Percentiles rank a stretch among this genome's conserved stretches.
Evolutionary conservation across 768 basidiomycete genomes (phyloP).

Genomic region (Amylocystis lapponica): DNA sequence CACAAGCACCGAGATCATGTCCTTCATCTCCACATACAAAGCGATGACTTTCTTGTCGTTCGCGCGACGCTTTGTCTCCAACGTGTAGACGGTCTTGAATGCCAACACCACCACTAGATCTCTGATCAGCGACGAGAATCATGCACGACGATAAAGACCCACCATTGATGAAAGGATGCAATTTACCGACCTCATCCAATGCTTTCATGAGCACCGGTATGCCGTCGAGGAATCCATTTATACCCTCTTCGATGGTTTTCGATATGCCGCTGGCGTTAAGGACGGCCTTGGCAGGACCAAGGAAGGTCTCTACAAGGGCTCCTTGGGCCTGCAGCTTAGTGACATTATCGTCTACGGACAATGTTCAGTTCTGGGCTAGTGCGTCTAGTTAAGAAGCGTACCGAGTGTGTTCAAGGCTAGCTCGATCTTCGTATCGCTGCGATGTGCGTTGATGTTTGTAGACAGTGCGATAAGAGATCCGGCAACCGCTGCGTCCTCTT

Average conservation of each 20-base stretch:
- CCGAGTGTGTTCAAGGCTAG: too few species aligned
- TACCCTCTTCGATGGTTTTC: conserved; percentile 11
- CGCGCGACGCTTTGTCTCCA: conserved; percentile 41
- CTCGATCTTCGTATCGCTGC: too few species aligned
- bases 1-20: conserved; percentile 42
- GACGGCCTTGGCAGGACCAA: conserved; percentile 3
- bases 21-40: conserved; percentile 44
- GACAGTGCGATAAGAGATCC: too few species aligned
- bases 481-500: too few species aligned
- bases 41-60: conserved; percentile 44
- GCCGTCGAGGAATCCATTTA: conserved; percentile 14
- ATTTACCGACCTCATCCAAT: conserved; percentile 18
- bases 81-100: conserved; percentile 41
- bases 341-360: background rate
- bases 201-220: conserved; percentile 16
- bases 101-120: conserved; percentile 37
- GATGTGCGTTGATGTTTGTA: too few species aligned
- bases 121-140: background rate
- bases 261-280: conserved; percentile 9
- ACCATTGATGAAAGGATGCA: conserved; percentile 21
- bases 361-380: background rate
- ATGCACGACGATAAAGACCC: too few species aligned
- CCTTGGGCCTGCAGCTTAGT: background rate
- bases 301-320: too few species aligned
- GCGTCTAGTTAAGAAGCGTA: too few species aligned